Conservation (phyloP, 805 yeast species). For the Ogataea corticis region DNA sequence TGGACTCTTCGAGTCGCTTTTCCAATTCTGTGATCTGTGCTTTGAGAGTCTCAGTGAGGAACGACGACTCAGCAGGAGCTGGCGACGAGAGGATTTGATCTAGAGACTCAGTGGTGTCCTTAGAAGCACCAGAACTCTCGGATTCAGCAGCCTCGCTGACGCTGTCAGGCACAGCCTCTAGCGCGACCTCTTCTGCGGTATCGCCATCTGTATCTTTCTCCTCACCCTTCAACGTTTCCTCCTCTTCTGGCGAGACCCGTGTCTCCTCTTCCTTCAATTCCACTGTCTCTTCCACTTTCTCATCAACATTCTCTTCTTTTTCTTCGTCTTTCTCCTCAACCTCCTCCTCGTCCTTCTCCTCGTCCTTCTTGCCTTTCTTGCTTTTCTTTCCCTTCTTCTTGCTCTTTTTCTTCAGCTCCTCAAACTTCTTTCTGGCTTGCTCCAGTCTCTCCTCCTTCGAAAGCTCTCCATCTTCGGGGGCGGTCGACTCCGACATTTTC, state of each 20-base stretch:
- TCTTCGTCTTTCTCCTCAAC: conserved; percentile 5
- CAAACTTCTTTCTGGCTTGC: conserved; percentile 38
- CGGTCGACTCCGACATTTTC: conserved; percentile 11
- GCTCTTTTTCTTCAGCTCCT: conserved; percentile 34
- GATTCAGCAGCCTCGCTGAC: too few species aligned
- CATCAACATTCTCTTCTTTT: conserved; percentile 6
- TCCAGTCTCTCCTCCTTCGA: conserved; percentile 37
- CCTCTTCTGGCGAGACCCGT: conserved; percentile 21
- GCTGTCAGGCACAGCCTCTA: too few species aligned
- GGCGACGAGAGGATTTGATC: conserved; percentile 22
- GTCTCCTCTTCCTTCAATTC: not conserved
- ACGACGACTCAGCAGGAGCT: conserved; percentile 22
- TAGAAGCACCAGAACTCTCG: not conserved
- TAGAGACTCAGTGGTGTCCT: conserved; percentile 8
- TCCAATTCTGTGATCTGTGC: conserved; percentile 37
- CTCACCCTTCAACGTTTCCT: conserved; percentile 16
- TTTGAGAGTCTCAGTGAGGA: conserved; percentile 30
- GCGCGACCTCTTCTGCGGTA: too few species aligned
- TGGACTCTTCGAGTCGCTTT: conserved; percentile 27
- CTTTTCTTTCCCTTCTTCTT: conserved; percentile 27
- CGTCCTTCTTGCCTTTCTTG: conserved; percentile 12
- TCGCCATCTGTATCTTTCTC: conserved; percentile 9
- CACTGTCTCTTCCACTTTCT: not conserved
- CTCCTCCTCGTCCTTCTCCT: conserved; percentile 7
- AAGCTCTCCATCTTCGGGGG: conserved; percentile 24